Base-by-base conservation (phyloP, 2,329 filamentous ascomycete species). In the Eutypella sp. region DNA sequence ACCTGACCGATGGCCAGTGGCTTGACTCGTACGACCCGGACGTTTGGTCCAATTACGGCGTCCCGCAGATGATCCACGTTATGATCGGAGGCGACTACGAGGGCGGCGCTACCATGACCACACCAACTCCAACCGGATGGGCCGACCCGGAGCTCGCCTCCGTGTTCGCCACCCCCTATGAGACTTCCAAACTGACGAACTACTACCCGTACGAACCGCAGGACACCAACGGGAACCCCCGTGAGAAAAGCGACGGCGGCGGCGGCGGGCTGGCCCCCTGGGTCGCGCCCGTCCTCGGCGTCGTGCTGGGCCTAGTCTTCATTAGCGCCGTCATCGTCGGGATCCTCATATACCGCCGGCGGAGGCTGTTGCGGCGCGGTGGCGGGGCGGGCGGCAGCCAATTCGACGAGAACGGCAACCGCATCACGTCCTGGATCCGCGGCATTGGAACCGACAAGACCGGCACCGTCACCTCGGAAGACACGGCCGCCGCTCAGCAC, bases 1-100 rank as follows among this genome's bases (percentile, higher is more conserved):
- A 95, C 58, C 69, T 90, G 42, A 85, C 80, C 9, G 79, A 76
- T 29, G 73, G 82, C 1, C 59, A 74, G 42, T 95, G 89, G 89
- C 70, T 84, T 46, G 75, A 80, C 19, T 73, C 74, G 2, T 95
- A 92, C 61, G 79, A 82, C 34, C 85, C 87, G 0, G 67, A 76
- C 0, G 73, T 71, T 7, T 82, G 78, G 61, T 72, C 72, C 20
- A 66, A 76, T n/a, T 95, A 95, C 60, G 71, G 72, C 2, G 85
- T 93, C 1, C 88, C 87, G 0, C 68, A 76, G 15, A 71, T 73
- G 16, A 78, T 93, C 3, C 73, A 79, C 44, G 68, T 71, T 0
- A 75, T 79, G 50, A 85, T 93, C 42, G 88, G 88, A 20, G 88
- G 89, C 10, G 68, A 74, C 47, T 72, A 71, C 6, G 70, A 68